Conservation (phyloP, 768 basidiomycete genomes). For the Amanita pallidorosea region DNA sequence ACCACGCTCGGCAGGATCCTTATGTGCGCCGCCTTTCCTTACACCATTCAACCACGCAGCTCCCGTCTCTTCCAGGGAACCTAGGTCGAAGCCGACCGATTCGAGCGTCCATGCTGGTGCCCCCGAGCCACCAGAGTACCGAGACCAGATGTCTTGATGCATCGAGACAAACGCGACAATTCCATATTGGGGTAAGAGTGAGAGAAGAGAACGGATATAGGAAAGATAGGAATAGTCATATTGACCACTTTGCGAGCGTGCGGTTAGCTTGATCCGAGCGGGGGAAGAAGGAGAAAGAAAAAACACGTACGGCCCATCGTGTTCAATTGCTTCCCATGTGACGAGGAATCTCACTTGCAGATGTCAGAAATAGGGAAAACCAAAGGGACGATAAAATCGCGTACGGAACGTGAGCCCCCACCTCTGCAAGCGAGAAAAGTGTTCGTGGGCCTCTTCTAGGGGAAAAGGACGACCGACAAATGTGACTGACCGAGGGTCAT, state of each 20-base stretch:
- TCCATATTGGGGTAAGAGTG: constrained; percentile 62
- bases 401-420: constrained; percentile 85
- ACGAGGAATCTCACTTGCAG: constrained; percentile 76
- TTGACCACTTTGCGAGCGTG: constrained; percentile 45
- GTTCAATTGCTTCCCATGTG: constrained; percentile 97
- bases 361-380: not conserved
- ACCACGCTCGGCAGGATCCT: constrained; percentile 61
- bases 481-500: constrained; percentile 51
- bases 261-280: not conserved
- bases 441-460: constrained; percentile 77
- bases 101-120: constrained; percentile 96
- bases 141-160: constrained; percentile 96
- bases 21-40: constrained; percentile 55
- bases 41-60: constrained; percentile 85
- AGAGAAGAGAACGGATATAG: constrained; percentile 64
- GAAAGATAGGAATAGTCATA: constrained; percentile 79
- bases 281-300: not conserved
- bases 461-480: constrained; percentile 93
- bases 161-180: constrained; percentile 66
- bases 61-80: constrained; percentile 67
- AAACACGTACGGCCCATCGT: constrained; percentile 73
- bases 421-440: constrained; percentile 66
- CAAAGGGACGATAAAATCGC: constrained; percentile 15
- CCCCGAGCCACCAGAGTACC: constrained; percentile 90
- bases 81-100: constrained; percentile 74